A percentile compares a stretch with the other conserved stretches of the same genome.
These are phyloP conservation scores for Jackrogersella minutella DNA, from an alignment of 495 filamentous ascomycete species.

Conservation along the genomic window DNA sequence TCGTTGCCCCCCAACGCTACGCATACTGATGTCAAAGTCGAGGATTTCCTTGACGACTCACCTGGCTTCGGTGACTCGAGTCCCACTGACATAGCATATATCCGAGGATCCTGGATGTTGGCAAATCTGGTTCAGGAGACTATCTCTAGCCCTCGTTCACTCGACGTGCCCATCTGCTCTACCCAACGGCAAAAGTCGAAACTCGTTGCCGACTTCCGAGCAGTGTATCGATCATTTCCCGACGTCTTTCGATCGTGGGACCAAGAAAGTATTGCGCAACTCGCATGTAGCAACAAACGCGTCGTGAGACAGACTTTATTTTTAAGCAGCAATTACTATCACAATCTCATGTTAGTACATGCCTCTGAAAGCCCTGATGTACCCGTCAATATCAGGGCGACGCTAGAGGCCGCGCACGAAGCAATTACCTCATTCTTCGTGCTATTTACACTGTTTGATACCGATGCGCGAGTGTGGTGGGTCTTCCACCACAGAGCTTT, in stretches of 20 bases:
- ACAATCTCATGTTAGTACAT: slow-evolving; percentile 76
- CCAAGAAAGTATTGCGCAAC: slow-evolving; percentile 56
- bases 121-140: slow-evolving; percentile 75
- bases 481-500: slow-evolving; percentile 79
- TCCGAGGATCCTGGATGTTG: slow-evolving; percentile 75
- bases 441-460: slow-evolving; percentile 66
- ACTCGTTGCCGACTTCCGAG: slow-evolving; percentile 67
- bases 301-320: slow-evolving; percentile 73
- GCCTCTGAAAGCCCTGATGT: slow-evolving; percentile 65
- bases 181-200: slow-evolving; percentile 66
- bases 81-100: slow-evolving; percentile 69
- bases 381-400: slow-evolving; percentile 68
- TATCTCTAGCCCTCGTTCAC: slow-evolving; percentile 70
- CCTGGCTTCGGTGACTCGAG: slow-evolving; percentile 56
- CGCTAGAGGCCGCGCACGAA: slow-evolving; percentile 73
- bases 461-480: slow-evolving; percentile 78
- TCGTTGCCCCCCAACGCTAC: slow-evolving; percentile 75
- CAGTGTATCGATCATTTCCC: slow-evolving; percentile 70
- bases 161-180: slow-evolving; percentile 68
- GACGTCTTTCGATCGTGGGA: slow-evolving; percentile 69
- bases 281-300: slow-evolving; percentile 62
- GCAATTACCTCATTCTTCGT: slow-evolving; percentile 71
- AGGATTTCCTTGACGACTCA: slow-evolving; percentile 65
- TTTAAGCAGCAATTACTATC: slow-evolving; percentile 73
- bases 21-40: slow-evolving; percentile 73